A percentile compares a stretch with the other conserved stretches of the same genome.
Evolutionary conservation across 108 stramenopile species (phyloP).

Genomic region (Cyclotella cryptica): DNA sequence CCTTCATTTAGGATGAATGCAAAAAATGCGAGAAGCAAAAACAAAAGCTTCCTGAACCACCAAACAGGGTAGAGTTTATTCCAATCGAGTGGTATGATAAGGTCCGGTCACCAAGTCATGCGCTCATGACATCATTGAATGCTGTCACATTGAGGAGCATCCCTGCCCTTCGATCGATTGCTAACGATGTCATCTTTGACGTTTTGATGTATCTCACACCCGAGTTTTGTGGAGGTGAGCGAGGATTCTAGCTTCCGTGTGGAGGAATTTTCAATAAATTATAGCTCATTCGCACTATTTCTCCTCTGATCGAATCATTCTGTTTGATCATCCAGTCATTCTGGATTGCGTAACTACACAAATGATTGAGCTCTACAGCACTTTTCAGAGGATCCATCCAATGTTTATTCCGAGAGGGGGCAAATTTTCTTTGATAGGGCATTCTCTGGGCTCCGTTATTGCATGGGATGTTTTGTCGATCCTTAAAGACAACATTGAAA

Average conservation of each 20-base stretch:
- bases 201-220: constrained; percentile 81
- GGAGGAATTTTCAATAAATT: no score
- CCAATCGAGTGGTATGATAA: constrained; percentile 89
- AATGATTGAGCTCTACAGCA: constrained; percentile 60
- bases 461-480: constrained; percentile 87
- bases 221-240: constrained; percentile 64
- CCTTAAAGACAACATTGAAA: constrained; percentile 57
- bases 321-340: constrained; percentile 41
- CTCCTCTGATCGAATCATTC: neutral
- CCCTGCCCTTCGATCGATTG: constrained; percentile 79
- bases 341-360: constrained; percentile 77
- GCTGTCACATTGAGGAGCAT: constrained; percentile 79
- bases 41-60: constrained; percentile 62
- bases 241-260: neutral
- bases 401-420: constrained; percentile 63
- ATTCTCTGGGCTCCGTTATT: constrained; percentile 89
- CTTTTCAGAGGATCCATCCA: constrained; percentile 70
- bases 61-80: constrained; percentile 82
- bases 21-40: constrained; percentile 58
- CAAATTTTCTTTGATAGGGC: constrained; percentile 75
- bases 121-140: constrained; percentile 71
- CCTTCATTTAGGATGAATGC: constrained; percentile 49
- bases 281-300: neutral
- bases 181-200: constrained; percentile 86
- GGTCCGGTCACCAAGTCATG: constrained; percentile 66